Evolutionary conservation across 805 yeast genomes (phyloP), one percentile per base, ranked within the genome.

Genomic region (Isabelozyma pseudorhagii): DNA sequence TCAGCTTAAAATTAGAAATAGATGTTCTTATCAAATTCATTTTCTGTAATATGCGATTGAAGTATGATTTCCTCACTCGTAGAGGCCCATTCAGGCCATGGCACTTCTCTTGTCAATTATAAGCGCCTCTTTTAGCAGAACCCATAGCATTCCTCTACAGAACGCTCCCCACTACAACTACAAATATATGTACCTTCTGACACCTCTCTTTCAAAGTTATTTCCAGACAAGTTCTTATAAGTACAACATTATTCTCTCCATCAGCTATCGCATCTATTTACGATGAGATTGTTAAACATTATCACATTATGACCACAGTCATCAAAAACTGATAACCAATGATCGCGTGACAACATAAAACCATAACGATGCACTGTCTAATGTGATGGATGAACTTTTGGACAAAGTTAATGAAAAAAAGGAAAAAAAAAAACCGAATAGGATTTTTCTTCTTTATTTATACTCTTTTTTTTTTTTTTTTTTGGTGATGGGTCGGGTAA

Each of bases 371-470:
- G 86, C 81, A 82, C 87, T 82, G 87, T 82, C 87, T 82, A 68
- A 63, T 68, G 83, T 75, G 83, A 79, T 74, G 85, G 86, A 79
- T 71, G 64, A 75, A 42, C 74, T 78, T 80, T 81, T 79, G 85
- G 85, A 82, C 84, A 82, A 81, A 81, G 85, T 80, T 66, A 66
- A 64, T 54, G 55, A 62, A 55, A 57, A 60, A 61, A 57, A 54
- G 44, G 29, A 28, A 40, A 41, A 46, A 29, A 34, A 43, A 34
- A 49, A 41, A 10, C 36, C n/a, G 4, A 31, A 31, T 8, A 31
- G 36, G 36, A 31, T 31, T 31, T 2, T 31, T 31, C 36, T 31
- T 31, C 36, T 2, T 3, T 31, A 10, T 31, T 31, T 31, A 31
- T 31, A 31, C 36, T 2, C 34, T 10, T 29, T 9, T 9, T 31